Percentiles rank a stretch among this genome's conserved stretches.
These are phyloP conservation scores for Microstegium vimineum DNA, from an alignment of 176 grass and related monocot species.

Conservation along the genomic window DNA sequence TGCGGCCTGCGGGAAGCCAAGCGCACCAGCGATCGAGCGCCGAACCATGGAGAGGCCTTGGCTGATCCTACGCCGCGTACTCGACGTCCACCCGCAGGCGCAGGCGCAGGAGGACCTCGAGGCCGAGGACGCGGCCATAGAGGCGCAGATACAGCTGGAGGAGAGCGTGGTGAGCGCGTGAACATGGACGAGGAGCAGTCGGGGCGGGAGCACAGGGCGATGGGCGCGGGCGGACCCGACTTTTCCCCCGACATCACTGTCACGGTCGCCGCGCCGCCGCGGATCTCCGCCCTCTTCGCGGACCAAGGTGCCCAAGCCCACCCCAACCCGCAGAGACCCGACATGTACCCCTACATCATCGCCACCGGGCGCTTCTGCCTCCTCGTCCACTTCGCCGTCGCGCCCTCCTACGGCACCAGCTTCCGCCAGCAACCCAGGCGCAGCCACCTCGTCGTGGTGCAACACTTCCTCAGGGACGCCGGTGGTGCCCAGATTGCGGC, in stretches of 20 bases:
- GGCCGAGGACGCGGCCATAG: too few relatives aligned
- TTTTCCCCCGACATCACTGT: not conserved
- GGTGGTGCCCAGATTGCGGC: not conserved
- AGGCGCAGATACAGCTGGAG: too few relatives aligned
- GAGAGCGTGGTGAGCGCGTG: too few relatives aligned
- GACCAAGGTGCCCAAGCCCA: not conserved
- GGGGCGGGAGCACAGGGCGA: fast-evolving
- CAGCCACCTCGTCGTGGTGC: not conserved
- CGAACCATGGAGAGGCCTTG: too few relatives aligned
- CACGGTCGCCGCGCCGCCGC: not conserved
- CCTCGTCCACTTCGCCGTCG: not conserved
- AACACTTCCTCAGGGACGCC: not conserved
- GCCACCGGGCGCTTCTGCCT: not conserved
- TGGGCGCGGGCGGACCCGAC: fast-evolving
- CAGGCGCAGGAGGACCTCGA: too few relatives aligned
- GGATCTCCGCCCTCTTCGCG: not conserved
- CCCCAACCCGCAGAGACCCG: not conserved
- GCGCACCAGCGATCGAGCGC: too few relatives aligned
- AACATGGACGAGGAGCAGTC: too few relatives aligned
- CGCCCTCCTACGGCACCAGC: not conserved
- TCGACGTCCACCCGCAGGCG: too few relatives aligned
- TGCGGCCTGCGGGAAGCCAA: too few relatives aligned
- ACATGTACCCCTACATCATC: not conserved
- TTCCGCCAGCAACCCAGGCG: not conserved
- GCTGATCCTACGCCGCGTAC: too few relatives aligned